Evolutionary conservation across 768 basidiomycete species (phyloP).

Genomic region (Lentinula edodes): DNA sequence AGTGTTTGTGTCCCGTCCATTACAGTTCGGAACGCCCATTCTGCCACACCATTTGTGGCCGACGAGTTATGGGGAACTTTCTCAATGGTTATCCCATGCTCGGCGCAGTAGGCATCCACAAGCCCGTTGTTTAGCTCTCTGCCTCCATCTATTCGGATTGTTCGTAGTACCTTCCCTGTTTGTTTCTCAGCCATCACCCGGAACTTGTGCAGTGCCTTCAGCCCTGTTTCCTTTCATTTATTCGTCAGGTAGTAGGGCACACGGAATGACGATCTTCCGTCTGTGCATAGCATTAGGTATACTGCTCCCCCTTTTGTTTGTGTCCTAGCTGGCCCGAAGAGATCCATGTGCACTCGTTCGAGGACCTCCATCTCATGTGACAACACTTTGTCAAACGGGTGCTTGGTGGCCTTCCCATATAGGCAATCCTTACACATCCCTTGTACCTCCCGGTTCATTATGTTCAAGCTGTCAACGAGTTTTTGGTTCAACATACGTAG

Average conservation of each 20-base stretch:
- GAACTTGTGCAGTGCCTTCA: slow-evolving; percentile 16
- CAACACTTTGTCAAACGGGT: slow-evolving; percentile 18
- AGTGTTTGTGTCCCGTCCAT: slow-evolving; percentile 11
- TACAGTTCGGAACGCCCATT: slow-evolving; percentile 16
- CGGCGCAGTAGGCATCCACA: slow-evolving; percentile 7
- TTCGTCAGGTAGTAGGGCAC: slow-evolving; percentile 15
- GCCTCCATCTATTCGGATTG: slow-evolving; percentile 19
- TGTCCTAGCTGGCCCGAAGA: slow-evolving; percentile 18
- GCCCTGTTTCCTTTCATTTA: slow-evolving; percentile 12
- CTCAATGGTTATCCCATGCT: slow-evolving; percentile 17
- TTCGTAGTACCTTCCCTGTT: slow-evolving; percentile 9
- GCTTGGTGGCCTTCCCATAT: slow-evolving; percentile 14
- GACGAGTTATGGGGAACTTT: slow-evolving; percentile 17
- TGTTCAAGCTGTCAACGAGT: neutral
- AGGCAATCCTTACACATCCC: slow-evolving; percentile 20
- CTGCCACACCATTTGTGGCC: slow-evolving; percentile 20
- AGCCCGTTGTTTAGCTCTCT: slow-evolving; percentile 24
- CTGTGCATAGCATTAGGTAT: slow-evolving; percentile 20
- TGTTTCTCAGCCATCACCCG: slow-evolving; percentile 12
- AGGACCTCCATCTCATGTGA: slow-evolving; percentile 12
- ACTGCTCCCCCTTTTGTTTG: slow-evolving; percentile 10
- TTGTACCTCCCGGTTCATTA: neutral
- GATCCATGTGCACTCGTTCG: slow-evolving; percentile 16
- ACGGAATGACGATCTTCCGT: slow-evolving; percentile 14
- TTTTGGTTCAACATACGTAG: no score